phyloP scores from a whole-genome alignment of 2,329 filamentous ascomycete species.

The Aspergillus eucalypticola region DNA sequence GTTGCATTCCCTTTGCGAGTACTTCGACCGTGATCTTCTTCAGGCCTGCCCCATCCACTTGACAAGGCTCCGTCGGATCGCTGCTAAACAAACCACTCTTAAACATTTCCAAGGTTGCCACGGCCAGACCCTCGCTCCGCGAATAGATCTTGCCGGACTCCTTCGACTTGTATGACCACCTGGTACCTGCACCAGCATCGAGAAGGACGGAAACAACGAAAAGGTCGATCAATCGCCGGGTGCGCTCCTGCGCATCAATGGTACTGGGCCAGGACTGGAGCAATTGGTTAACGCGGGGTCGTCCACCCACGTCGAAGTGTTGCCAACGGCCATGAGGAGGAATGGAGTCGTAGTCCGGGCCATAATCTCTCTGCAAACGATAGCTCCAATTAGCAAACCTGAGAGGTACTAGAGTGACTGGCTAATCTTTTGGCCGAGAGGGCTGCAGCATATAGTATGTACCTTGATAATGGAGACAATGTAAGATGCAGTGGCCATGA shows the following conservation, averaged over 20 bases:
- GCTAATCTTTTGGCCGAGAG: slow-evolving; percentile 9
- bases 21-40: slow-evolving; percentile 70
- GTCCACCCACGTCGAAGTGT: slow-evolving; percentile 62
- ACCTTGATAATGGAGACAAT: slow-evolving; percentile 96
- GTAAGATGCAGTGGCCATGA: slow-evolving; percentile 78
- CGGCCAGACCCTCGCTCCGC: slow-evolving; percentile 84
- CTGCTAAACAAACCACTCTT: slow-evolving; percentile 87
- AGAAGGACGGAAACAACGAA: slow-evolving; percentile 64
- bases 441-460: slow-evolving; percentile 18
- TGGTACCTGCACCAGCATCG: slow-evolving; percentile 78
- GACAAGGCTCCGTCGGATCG: slow-evolving; percentile 74
- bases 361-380: slow-evolving; percentile 63
- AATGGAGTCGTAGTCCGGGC: slow-evolving; percentile 68
- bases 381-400: slow-evolving; percentile 4
- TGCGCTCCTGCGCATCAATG: slow-evolving; percentile 52
- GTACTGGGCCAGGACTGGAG: slow-evolving; percentile 53
- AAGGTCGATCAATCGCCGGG: slow-evolving; percentile 60
- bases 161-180: slow-evolving; percentile 89
- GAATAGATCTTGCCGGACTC: slow-evolving; percentile 81
- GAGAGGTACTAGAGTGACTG: not conserved
- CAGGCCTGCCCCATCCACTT: slow-evolving; percentile 84
- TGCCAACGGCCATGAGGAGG: slow-evolving; percentile 77
- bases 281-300: slow-evolving; percentile 54
- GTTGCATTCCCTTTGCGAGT: slow-evolving; percentile 81
- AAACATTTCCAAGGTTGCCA: slow-evolving; percentile 84